These are phyloP conservation scores for Phytophthora ohioensis DNA, from an alignment of 352 stramenopile genomes.

Conservation along the genomic window DNA sequence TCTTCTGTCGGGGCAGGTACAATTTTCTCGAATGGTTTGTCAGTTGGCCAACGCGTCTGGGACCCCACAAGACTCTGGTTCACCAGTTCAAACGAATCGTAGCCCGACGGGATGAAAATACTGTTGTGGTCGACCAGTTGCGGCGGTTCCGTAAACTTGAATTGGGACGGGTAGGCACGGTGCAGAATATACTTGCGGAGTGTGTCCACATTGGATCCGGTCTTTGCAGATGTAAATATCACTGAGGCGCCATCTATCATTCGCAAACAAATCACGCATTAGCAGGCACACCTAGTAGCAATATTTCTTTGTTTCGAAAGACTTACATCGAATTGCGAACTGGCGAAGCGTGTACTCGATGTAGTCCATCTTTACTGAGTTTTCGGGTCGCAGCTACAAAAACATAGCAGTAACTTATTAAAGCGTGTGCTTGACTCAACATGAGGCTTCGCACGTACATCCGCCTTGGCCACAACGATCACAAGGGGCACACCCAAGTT, in stretches of 20 bases:
- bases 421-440: background rate
- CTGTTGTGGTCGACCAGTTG: constrained; percentile 76
- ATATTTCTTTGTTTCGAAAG: background rate
- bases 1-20: constrained; percentile 67
- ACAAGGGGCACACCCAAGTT: constrained; percentile 83
- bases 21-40: constrained; percentile 88
- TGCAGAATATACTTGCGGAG: constrained; percentile 84
- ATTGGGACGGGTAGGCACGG: constrained; percentile 68
- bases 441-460: constrained; percentile 49
- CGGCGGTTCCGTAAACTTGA: constrained; percentile 74
- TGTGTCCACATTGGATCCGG: constrained; percentile 72
- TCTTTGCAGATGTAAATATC: constrained; percentile 87
- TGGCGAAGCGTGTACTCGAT: constrained; percentile 84
- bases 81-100: constrained; percentile 81
- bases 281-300: constrained; percentile 3
- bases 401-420: background rate
- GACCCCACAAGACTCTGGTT: constrained; percentile 82
- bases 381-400: constrained; percentile 70
- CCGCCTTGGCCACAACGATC: constrained; percentile 78
- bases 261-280: constrained; percentile 15
- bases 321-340: constrained; percentile 81
- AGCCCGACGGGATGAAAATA: constrained; percentile 83
- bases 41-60: constrained; percentile 75
- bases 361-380: constrained; percentile 89
- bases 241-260: constrained; percentile 72